Evolutionary conservation across 331 rosid species (phyloP).

Genomic region (Acacia concinna): DNA sequence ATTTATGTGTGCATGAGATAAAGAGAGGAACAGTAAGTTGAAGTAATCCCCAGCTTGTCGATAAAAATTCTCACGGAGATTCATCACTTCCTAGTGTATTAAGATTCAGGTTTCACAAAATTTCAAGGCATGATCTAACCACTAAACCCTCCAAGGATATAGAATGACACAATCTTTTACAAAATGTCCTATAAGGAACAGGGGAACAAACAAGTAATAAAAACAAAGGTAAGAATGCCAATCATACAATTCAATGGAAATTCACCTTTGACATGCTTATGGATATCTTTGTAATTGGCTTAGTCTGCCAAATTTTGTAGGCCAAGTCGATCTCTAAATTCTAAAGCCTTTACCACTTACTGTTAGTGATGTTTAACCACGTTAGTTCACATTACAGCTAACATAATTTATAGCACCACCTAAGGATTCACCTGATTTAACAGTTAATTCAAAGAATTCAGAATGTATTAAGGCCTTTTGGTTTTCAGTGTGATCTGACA

Average conservation of each 20-base stretch:
- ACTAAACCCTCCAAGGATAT: not conserved
- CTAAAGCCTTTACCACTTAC: too few relatives aligned
- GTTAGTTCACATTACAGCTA: not conserved
- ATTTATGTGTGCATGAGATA: not conserved
- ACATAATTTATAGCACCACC: too few relatives aligned
- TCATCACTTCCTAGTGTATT: not conserved
- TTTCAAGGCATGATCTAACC: not conserved
- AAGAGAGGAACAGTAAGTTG: not conserved
- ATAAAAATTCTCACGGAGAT: not conserved
- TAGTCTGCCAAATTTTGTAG: too few relatives aligned
- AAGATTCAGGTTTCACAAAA: not conserved
- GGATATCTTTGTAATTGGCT: too few relatives aligned
- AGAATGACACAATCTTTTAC: not conserved
- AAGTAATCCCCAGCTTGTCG: not conserved
- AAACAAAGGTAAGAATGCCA: not conserved
- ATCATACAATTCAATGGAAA: not conserved
- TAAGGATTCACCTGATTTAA: too few relatives aligned
- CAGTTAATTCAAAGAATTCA: not conserved
- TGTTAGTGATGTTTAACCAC: not conserved
- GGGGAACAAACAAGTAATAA: not conserved
- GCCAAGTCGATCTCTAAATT: too few relatives aligned
- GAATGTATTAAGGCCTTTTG: not conserved
- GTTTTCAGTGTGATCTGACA: not conserved
- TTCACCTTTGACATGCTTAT: too few relatives aligned
- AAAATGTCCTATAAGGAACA: not conserved